phyloP scores from a whole-genome alignment of 2,329 filamentous ascomycete genomes.

The Fusarium sacchari region DNA sequence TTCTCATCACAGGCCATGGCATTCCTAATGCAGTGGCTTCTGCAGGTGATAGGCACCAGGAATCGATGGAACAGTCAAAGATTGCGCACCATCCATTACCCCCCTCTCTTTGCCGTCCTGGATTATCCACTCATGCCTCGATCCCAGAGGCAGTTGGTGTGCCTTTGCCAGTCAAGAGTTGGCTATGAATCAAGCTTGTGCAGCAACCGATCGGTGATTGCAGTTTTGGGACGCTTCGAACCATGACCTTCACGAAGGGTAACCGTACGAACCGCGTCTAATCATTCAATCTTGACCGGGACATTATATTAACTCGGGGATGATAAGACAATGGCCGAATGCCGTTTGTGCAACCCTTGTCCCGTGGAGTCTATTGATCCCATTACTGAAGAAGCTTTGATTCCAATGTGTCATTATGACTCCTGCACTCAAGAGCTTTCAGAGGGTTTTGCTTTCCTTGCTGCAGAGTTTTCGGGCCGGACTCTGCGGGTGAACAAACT shows the following conservation, averaged over 20 bases:
- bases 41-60: slow-evolving; percentile 35
- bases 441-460: slow-evolving; percentile 62
- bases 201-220: slow-evolving; percentile 27
- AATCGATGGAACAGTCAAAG: slow-evolving; percentile 16
- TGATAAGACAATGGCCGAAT: not conserved
- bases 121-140: slow-evolving; percentile 14
- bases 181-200: slow-evolving; percentile 10
- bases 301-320: not conserved
- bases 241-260: slow-evolving; percentile 6
- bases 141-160: slow-evolving; percentile 6
- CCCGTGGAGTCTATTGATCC: not conserved
- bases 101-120: not conserved
- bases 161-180: not conserved
- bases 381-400: slow-evolving; percentile 46
- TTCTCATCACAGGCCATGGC: slow-evolving; percentile 36
- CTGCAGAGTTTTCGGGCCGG: slow-evolving; percentile 67
- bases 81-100: slow-evolving; percentile 3
- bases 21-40: slow-evolving; percentile 41
- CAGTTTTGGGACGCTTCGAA: slow-evolving; percentile 21
- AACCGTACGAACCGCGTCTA: slow-evolving; percentile 3
- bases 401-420: slow-evolving; percentile 59
- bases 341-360: not conserved
- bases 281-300: not conserved
- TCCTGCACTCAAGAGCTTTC: slow-evolving; percentile 62
- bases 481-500: slow-evolving; percentile 64